phyloP scores from a whole-genome alignment of 345 rosid species.

The Clausena lansium region DNA sequence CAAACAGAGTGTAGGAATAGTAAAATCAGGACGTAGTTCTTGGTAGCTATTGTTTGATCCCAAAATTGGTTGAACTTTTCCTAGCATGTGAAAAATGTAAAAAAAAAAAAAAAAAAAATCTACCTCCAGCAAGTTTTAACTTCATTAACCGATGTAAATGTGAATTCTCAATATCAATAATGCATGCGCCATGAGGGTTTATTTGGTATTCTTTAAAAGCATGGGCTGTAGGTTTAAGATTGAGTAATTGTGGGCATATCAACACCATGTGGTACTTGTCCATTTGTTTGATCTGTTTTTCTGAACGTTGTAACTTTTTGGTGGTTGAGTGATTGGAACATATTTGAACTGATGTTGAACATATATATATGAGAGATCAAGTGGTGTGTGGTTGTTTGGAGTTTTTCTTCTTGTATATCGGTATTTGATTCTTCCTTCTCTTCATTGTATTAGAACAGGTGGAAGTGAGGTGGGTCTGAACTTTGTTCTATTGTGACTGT shows the following conservation, averaged over 20 bases:
- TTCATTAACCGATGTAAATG: not conserved
- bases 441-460: constrained; percentile 23
- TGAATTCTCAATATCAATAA: not conserved
- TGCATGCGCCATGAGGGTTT: not conserved
- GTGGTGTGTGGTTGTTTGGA: constrained; percentile 22
- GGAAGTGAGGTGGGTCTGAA: constrained; percentile 29
- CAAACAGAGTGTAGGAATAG: not conserved
- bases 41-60: not conserved
- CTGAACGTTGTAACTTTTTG: constrained; percentile 3
- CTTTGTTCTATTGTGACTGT: constrained; percentile 23
- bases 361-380: not conserved
- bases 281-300: not conserved
- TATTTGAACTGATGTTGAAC: not conserved
- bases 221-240: constrained; percentile 4
- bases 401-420: constrained; percentile 5
- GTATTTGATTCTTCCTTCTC: constrained; percentile 19
- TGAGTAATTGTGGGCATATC: not conserved
- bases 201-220: not conserved
- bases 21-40: not conserved
- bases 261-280: not conserved
- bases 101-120: not conserved
- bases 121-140: not conserved
- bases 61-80: not conserved
- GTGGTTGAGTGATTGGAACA: constrained; percentile 23
- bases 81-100: not conserved